phyloP scores from a whole-genome alignment of 2,329 filamentous ascomycete genomes.

The Pseudocercospora pini-densiflorae region DNA sequence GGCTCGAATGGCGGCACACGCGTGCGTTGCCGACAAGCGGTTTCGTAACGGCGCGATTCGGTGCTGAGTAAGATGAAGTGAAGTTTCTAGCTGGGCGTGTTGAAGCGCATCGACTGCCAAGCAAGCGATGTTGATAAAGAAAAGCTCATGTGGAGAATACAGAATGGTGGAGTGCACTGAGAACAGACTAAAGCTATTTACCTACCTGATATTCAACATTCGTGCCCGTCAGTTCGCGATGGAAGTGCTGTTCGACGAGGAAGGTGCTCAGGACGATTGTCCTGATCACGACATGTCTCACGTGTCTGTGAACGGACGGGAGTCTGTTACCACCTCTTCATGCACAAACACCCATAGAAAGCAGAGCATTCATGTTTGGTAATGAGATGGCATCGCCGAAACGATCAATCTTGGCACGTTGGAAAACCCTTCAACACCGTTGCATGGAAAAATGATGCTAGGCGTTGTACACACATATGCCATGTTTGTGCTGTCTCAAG shows the following conservation, averaged over 20 bases:
- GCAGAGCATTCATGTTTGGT: conserved; percentile 66
- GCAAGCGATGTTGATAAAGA: background rate
- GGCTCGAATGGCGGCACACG: too few species aligned
- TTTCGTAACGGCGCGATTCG: background rate
- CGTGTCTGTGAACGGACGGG: background rate
- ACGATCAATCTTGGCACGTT: conserved; percentile 65
- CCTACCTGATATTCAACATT: background rate
- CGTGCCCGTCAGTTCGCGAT: background rate
- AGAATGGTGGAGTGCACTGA: background rate
- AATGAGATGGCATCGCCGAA: conserved; percentile 55
- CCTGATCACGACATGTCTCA: background rate
- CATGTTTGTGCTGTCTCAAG: conserved; percentile 31
- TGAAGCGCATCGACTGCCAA: background rate
- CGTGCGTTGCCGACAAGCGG: background rate
- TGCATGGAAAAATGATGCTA: conserved; percentile 57
- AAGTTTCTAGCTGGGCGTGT: background rate
- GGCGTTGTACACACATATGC: conserved; percentile 77
- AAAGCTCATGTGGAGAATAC: background rate
- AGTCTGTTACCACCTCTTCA: conserved; percentile 65
- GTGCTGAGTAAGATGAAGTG: too few species aligned
- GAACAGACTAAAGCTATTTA: background rate
- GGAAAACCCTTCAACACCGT: conserved; percentile 68
- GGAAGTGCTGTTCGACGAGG: background rate
- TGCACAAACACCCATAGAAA: conserved; percentile 63
- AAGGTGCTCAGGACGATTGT: too few species aligned